phyloP scores from a whole-genome alignment of 1,284 basidiomycete genomes.

The Inonotus hispidus region DNA sequence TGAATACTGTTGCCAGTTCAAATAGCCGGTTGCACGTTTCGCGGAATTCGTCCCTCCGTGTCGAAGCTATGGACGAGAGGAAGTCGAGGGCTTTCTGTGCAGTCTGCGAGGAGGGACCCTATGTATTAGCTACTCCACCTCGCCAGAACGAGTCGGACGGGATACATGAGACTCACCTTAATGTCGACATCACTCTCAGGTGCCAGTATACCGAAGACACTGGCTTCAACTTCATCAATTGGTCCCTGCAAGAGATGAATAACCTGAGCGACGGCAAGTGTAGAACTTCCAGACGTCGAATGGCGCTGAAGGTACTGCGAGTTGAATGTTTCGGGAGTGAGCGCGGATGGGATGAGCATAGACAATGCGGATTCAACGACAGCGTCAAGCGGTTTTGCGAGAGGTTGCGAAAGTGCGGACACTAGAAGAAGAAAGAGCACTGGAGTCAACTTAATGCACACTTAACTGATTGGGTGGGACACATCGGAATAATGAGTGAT shows the following conservation, averaged over 20 bases:
- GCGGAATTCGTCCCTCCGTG: conserved; percentile 54
- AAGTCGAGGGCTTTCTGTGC: conserved; percentile 43
- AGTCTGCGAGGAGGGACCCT: conserved; percentile 31
- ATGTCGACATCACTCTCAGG: conserved; percentile 43
- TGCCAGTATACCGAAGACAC: conserved; percentile 47
- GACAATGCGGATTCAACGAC: conserved; percentile 42
- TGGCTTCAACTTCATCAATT: conserved; percentile 52
- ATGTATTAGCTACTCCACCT: not conserved
- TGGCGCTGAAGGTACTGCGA: conserved; percentile 69
- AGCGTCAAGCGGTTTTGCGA: conserved; percentile 39
- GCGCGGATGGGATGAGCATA: conserved; percentile 49
- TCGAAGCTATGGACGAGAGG: conserved; percentile 44
- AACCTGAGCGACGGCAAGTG: conserved; percentile 60
- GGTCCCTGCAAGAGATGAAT: conserved; percentile 42
- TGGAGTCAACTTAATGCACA: not conserved
- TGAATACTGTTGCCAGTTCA: conserved; percentile 60
- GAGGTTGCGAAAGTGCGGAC: conserved; percentile 35
- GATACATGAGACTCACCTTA: conserved; percentile 37
- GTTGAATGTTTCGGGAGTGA: conserved; percentile 63
- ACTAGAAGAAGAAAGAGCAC: conserved; percentile 29
- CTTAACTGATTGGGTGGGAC: not conserved
- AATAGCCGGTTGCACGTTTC: conserved; percentile 47
- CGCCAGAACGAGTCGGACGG: not conserved
- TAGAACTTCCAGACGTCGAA: conserved; percentile 41
- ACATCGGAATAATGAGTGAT: not conserved